Evolutionary conservation across 208 protist species (phyloP).

Genomic region (Leishmania major): DNA sequence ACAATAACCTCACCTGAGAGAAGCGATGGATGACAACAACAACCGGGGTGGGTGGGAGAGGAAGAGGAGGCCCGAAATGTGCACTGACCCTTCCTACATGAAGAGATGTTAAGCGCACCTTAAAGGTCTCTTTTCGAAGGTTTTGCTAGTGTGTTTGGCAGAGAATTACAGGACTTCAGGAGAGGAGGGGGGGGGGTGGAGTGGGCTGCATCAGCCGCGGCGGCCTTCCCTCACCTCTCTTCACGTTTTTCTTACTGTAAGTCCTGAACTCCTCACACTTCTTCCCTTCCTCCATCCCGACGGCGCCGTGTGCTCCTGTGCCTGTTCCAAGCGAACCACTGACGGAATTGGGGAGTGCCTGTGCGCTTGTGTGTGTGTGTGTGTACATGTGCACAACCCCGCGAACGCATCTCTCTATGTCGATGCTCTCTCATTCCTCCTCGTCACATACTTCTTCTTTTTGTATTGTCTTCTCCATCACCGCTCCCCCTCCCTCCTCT

Average conservation of each 20-base stretch:
- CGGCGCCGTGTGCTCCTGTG: neutral
- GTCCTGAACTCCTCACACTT: neutral
- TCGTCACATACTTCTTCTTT: neutral
- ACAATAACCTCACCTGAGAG: neutral
- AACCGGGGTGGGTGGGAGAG: neutral
- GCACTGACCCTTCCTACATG: neutral
- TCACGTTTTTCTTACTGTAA: neutral
- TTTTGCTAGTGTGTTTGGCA: neutral
- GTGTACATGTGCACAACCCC: neutral
- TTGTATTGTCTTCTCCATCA: neutral
- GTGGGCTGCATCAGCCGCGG: neutral
- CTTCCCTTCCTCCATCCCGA: neutral
- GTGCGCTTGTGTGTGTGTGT: neutral
- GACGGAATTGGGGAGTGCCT: neutral
- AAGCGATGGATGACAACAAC: neutral
- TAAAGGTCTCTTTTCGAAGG: neutral
- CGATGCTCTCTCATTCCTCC: neutral
- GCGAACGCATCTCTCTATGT: neutral
- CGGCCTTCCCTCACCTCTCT: neutral
- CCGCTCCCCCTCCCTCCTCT: neutral
- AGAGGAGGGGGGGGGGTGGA: neutral
- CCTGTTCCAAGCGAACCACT: neutral
- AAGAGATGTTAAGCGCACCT: neutral
- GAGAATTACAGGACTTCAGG: neutral
- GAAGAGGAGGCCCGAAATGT: neutral